Conservation (phyloP, 2,329 filamentous ascomycete species). For the Ceratocystis destructans region DNA sequence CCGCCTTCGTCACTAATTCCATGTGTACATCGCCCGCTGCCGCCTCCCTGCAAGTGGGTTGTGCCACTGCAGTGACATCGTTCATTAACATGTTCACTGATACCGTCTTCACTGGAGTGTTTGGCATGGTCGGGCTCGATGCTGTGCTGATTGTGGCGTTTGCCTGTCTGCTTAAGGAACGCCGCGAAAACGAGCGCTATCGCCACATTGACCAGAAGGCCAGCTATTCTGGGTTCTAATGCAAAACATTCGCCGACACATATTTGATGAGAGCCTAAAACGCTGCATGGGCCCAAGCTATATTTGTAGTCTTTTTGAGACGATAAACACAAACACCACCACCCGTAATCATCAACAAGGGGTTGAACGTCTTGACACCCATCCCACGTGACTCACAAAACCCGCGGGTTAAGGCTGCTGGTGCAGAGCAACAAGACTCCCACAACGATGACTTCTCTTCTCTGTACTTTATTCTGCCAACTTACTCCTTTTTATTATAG, state of each 20-base stretch:
- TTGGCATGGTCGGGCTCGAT: constrained; percentile 64
- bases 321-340: no score
- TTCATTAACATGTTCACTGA: constrained; percentile 62
- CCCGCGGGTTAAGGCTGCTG: neutral
- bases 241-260: neutral
- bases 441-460: neutral
- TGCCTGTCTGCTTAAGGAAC: constrained; percentile 65
- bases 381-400: neutral
- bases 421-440: neutral
- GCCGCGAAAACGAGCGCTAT: constrained; percentile 67
- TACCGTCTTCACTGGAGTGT: constrained; percentile 63
- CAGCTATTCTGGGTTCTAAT: constrained; percentile 37
- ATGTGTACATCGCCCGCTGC: constrained; percentile 57
- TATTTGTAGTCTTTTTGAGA: neutral
- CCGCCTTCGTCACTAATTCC: constrained; percentile 55
- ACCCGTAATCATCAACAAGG: no score
- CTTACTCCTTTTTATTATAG: neutral
- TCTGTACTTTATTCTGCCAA: constrained; percentile 8
- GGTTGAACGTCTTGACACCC: no score
- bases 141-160: constrained; percentile 54
- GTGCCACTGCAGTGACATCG: constrained; percentile 50
- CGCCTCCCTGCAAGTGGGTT: constrained; percentile 56
- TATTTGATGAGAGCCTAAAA: neutral
- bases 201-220: constrained; percentile 70
- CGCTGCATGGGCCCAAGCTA: neutral